Evolutionary conservation across 768 basidiomycete genomes (phyloP), one percentile per base, ranked within the genome.

Genomic region (Trametes villosa): DNA sequence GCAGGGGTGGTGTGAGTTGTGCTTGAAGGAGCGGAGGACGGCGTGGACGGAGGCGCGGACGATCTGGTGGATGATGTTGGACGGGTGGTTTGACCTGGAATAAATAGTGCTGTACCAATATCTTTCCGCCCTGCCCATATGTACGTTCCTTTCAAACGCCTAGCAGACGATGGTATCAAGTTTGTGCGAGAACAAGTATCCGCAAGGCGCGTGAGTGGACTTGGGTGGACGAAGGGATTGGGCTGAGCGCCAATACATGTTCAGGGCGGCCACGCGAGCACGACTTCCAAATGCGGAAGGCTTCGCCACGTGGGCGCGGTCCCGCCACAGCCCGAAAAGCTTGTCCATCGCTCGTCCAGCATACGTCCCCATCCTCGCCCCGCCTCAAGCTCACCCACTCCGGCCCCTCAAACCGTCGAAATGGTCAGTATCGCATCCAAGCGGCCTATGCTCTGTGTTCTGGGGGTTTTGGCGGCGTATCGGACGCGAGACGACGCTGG

Each of bases 51-150:
- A 58, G 29, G 59, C 67, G 30, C 62, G 70, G 30, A 67, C 72
- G 62, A 69, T 64, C 55, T 54, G 74, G 6, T 78, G 76, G 77
- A 62, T 56, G 2, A 54, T 68, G 41, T 51, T 76, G 30, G 68
- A 70, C 26, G 34, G 57, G 40, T 75, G 72, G 75, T 64, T 75
- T n/a, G n/a, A n/a, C n/a, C n/a, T n/a, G n/a, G n/a, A n/a, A n/a
- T n/a, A n/a, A n/a, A n/a, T n/a, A n/a, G n/a, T n/a, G n/a, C n/a
- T n/a, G n/a, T n/a, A n/a, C n/a, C n/a, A n/a, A n/a, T n/a, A n/a
- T n/a, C n/a, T n/a, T n/a, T n/a, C n/a, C n/a, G n/a, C n/a, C n/a
- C n/a, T n/a, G n/a, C n/a, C n/a, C n/a, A n/a, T n/a, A n/a, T n/a
- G n/a, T n/a, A n/a, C n/a, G n/a, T n/a, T n/a, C n/a, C n/a, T n/a